phyloP scores from a whole-genome alignment of 352 stramenopile genomes.

The Globisporangium echinulatum region DNA sequence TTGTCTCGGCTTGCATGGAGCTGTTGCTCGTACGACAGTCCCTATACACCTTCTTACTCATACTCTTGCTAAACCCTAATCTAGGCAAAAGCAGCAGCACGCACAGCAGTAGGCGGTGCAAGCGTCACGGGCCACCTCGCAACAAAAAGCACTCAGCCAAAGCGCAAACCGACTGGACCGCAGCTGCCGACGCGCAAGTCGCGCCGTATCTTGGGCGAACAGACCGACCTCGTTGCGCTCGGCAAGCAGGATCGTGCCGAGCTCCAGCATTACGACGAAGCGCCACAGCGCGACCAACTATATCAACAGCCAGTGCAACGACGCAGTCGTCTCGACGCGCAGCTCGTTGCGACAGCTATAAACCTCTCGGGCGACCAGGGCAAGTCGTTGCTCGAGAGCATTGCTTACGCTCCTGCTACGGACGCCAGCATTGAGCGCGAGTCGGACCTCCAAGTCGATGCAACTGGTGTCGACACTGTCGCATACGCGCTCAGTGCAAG shows the following conservation, averaged over 20 bases:
- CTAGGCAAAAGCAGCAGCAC: slow-evolving; percentile 56
- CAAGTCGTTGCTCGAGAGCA: slow-evolving; percentile 33
- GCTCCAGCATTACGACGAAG: slow-evolving; percentile 1
- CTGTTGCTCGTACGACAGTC: neutral
- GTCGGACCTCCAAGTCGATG: slow-evolving; percentile 21
- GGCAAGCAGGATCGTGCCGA: slow-evolving; percentile 2
- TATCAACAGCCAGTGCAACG: too few species aligned
- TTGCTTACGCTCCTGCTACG: slow-evolving; percentile 12
- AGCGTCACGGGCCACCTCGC: slow-evolving; percentile 2
- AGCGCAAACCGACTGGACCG: slow-evolving; percentile 19
- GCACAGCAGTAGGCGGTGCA: slow-evolving; percentile 27
- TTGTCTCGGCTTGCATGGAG: neutral
- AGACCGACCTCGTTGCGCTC: slow-evolving; percentile 33
- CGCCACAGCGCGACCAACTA: neutral
- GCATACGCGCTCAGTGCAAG: slow-evolving; percentile 35
- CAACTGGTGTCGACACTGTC: slow-evolving; percentile 31
- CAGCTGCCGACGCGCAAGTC: slow-evolving; percentile 47
- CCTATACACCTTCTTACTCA: neutral
- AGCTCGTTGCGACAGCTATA: too few species aligned
- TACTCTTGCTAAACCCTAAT: too few species aligned
- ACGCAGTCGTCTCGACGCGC: too few species aligned
- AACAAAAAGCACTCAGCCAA: slow-evolving; percentile 8
- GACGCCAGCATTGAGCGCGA: slow-evolving; percentile 34
- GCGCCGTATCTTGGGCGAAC: slow-evolving; percentile 51
- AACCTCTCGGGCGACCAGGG: slow-evolving; percentile 26